These are phyloP conservation scores for Penicillium crystallinum DNA, from an alignment of 495 filamentous ascomycete species.

Conservation along the genomic window DNA sequence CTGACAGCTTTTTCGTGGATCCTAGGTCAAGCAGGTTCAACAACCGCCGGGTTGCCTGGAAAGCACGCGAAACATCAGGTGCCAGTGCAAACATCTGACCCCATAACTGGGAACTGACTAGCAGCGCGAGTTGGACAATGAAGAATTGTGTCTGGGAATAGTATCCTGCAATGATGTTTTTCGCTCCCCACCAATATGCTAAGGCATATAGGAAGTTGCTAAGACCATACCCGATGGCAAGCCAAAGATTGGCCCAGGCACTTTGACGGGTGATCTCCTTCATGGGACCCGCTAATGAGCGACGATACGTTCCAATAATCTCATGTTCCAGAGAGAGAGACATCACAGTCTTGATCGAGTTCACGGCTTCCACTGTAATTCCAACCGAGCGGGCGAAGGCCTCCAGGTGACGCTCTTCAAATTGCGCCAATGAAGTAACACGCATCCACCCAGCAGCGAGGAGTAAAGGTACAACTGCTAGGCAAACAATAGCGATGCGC, in stretches of 20 bases:
- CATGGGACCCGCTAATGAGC: constrained; percentile 31
- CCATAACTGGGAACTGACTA: constrained; percentile 53
- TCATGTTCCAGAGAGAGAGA: constrained; percentile 42
- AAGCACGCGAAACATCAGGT: constrained; percentile 50
- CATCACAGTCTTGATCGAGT: constrained; percentile 48
- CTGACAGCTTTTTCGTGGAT: no score
- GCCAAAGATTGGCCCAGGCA: constrained; percentile 46
- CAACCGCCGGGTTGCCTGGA: no score
- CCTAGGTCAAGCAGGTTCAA: no score
- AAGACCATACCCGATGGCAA: constrained; percentile 46
- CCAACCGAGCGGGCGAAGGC: constrained; percentile 43
- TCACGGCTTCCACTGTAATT: constrained; percentile 45
- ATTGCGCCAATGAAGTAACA: constrained; percentile 42
- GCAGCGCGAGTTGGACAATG: constrained; percentile 53
- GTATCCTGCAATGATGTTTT: constrained; percentile 48
- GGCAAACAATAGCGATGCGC: constrained; percentile 33
- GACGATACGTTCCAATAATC: constrained; percentile 30
- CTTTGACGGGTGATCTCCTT: constrained; percentile 43
- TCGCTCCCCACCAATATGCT: constrained; percentile 64
- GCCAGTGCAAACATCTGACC: constrained; percentile 60
- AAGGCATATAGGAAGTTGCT: constrained; percentile 54
- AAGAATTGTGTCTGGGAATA: constrained; percentile 57
- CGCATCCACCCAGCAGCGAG: constrained; percentile 45
- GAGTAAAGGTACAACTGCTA: constrained; percentile 34
- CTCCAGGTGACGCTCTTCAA: constrained; percentile 53